Conservation (phyloP, 768 basidiomycete species). For the Lentinula boryana region DNA sequence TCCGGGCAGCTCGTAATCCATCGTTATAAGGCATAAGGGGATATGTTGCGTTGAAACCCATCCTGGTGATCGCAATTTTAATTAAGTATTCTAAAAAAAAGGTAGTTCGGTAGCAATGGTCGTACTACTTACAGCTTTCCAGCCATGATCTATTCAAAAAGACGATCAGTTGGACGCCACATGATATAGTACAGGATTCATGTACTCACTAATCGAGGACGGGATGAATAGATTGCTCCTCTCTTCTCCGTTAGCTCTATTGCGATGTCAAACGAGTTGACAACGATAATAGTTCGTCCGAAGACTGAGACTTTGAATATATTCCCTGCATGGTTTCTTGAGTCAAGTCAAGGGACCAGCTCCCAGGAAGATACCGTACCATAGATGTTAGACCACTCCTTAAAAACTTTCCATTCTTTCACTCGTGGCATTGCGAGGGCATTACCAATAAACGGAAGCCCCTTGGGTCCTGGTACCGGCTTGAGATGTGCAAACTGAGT, state of each 20-base stretch:
- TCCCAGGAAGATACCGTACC: slow-evolving; percentile 13
- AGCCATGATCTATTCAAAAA: not conserved
- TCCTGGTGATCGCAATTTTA: not conserved
- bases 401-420: slow-evolving; percentile 22
- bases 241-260: slow-evolving; percentile 36
- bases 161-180: not conserved
- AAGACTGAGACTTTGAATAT: slow-evolving; percentile 8
- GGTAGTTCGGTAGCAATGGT: not conserved
- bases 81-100: slow-evolving; percentile 8
- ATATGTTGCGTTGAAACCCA: slow-evolving; percentile 5
- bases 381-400: slow-evolving; percentile 25
- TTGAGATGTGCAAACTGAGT: not conserved
- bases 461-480: slow-evolving; percentile 22
- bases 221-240: slow-evolving; percentile 28
- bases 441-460: slow-evolving; percentile 23
- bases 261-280: slow-evolving; percentile 30
- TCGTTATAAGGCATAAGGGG: slow-evolving; percentile 1
- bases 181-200: not conserved
- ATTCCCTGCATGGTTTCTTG: not conserved
- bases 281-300: slow-evolving; percentile 16
- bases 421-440: slow-evolving; percentile 20
- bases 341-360: not conserved
- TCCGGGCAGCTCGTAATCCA: not conserved
- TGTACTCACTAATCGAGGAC: slow-evolving; percentile 14
- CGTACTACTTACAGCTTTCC: not conserved